Evolutionary conservation across 345 rosid genomes (phyloP).

Genomic region (Excoecaria cochinchinensis): DNA sequence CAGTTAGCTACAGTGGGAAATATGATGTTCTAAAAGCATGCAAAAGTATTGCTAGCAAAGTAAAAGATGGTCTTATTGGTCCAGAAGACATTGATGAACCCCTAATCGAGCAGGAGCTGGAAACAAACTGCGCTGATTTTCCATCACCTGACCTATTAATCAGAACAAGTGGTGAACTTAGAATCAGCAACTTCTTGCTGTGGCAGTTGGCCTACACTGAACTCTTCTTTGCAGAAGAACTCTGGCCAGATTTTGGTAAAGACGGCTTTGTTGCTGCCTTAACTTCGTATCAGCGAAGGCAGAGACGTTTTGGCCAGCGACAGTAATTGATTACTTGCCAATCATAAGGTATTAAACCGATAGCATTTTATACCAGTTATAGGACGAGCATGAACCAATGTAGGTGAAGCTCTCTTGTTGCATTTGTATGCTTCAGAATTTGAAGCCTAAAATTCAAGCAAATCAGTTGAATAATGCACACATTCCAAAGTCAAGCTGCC

Average conservation of each 20-base stretch:
- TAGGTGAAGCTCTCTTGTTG: too few species aligned
- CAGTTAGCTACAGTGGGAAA: slow-evolving; percentile 77
- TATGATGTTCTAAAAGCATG: slow-evolving; percentile 70
- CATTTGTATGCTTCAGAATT: too few species aligned
- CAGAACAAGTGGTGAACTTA: slow-evolving; percentile 71
- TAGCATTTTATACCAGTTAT: too few species aligned
- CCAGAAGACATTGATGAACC: slow-evolving; percentile 54
- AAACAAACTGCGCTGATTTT: slow-evolving; percentile 56
- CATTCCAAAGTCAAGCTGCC: too few species aligned
- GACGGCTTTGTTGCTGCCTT: slow-evolving; percentile 56
- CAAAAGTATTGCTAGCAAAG: slow-evolving; percentile 52
- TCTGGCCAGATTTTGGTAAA: slow-evolving; percentile 85
- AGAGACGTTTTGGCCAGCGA: slow-evolving; percentile 66
- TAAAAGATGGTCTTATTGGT: slow-evolving; percentile 44
- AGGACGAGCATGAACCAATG: too few species aligned
- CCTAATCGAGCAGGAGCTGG: slow-evolving; percentile 61
- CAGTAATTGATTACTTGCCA: slow-evolving; percentile 22
- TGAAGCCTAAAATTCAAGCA: too few species aligned
- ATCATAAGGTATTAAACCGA: neutral
- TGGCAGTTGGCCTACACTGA: slow-evolving; percentile 89
- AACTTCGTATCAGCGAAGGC: slow-evolving; percentile 62
- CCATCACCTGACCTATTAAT: slow-evolving; percentile 72
- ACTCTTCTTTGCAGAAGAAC: slow-evolving; percentile 53
- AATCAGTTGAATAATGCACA: too few species aligned
- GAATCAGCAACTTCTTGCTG: slow-evolving; percentile 79